Conservation (phyloP, 2,329 filamentous ascomycete species). For the Verticillium alfalfae region DNA sequence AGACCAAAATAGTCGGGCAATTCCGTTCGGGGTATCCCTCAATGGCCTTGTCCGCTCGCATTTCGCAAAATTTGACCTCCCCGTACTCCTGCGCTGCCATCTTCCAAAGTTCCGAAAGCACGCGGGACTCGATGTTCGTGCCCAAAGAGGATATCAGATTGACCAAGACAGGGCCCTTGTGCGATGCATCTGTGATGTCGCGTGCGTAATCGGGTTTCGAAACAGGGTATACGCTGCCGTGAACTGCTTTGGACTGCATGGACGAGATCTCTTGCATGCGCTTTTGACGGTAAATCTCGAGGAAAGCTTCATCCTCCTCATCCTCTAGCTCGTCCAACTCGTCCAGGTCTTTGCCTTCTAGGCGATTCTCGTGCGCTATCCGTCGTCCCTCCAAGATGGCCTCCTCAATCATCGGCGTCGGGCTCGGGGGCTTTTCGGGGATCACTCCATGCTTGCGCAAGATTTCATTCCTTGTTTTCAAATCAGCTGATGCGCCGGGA, state of each 20-base stretch:
- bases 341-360: slow-evolving; percentile 91
- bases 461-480: slow-evolving; percentile 79
- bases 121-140: slow-evolving; percentile 77
- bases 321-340: slow-evolving; percentile 93
- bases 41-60: slow-evolving; percentile 85
- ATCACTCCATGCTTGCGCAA: slow-evolving; percentile 94
- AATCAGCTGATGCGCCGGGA: not conserved
- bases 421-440: slow-evolving; percentile 94
- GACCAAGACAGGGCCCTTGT: slow-evolving; percentile 64
- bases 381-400: slow-evolving; percentile 78
- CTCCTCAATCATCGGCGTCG: slow-evolving; percentile 93
- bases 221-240: slow-evolving; percentile 87
- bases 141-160: slow-evolving; percentile 74
- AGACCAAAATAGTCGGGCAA: slow-evolving; percentile 88
- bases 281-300: slow-evolving; percentile 82
- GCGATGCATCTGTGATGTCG: slow-evolving; percentile 87
- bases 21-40: slow-evolving; percentile 95
- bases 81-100: slow-evolving; percentile 80
- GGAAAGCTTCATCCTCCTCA: slow-evolving; percentile 87
- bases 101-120: slow-evolving; percentile 81
- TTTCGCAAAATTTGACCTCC: slow-evolving; percentile 97
- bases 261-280: slow-evolving; percentile 76
- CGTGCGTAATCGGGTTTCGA: slow-evolving; percentile 90
- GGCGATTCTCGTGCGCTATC: slow-evolving; percentile 82
- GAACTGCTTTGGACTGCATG: slow-evolving; percentile 70